phyloP scores from a whole-genome alignment of 2,329 filamentous ascomycete species.

The Didymosphaeria variabile region DNA sequence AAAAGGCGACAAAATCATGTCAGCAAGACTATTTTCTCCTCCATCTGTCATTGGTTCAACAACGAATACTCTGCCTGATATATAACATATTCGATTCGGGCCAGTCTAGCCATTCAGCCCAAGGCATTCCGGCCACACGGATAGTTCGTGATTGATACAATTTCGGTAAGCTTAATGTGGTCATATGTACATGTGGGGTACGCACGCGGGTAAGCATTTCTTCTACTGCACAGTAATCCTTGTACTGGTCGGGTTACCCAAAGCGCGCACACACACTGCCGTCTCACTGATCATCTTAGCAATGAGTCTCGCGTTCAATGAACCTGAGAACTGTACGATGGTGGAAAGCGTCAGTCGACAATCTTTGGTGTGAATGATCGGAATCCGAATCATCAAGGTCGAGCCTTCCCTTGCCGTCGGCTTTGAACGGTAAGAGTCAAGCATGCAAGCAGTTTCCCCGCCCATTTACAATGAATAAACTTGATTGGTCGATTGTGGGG shows the following conservation, averaged over 20 bases:
- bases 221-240: background rate
- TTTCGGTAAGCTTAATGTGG: slow-evolving; percentile 2
- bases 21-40: background rate
- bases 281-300: background rate
- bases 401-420: background rate
- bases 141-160: background rate
- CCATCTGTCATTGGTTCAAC: background rate
- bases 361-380: background rate
- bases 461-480: background rate
- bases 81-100: slow-evolving; percentile 1
- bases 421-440: background rate
- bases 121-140: background rate
- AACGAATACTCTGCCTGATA: background rate
- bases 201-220: background rate
- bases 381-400: background rate
- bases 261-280: background rate
- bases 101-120: background rate
- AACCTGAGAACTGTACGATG: background rate
- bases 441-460: background rate
- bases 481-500: background rate
- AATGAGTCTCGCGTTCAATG: background rate
- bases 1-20: background rate
- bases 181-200: slow-evolving; percentile 5
- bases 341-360: too few relatives aligned
- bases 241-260: background rate